Percentiles rank a stretch among this genome's conserved stretches.
Evolutionary conservation across 805 yeast genomes (phyloP).

Genomic region (Candida wancherniae): DNA sequence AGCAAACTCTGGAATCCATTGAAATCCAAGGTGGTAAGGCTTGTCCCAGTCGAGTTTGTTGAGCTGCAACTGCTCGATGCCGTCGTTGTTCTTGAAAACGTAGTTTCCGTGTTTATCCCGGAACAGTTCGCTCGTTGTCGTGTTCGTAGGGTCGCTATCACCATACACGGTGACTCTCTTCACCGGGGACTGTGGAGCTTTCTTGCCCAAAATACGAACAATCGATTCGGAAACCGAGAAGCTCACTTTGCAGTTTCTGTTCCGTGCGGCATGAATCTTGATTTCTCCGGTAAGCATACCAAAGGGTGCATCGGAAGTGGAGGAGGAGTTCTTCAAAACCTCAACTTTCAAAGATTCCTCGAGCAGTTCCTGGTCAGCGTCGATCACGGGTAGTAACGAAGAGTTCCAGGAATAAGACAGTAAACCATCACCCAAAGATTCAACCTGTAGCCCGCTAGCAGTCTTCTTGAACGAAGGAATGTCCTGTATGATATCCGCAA

Average conservation of each 20-base stretch:
- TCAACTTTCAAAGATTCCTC: constrained; percentile 47
- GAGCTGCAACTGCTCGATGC: constrained; percentile 60
- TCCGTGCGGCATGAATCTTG: constrained; percentile 51
- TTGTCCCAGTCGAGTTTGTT: constrained; percentile 62
- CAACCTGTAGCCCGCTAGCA: constrained; percentile 30
- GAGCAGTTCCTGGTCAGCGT: constrained; percentile 27
- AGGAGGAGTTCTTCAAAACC: constrained; percentile 46
- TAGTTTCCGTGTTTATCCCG: constrained; percentile 41
- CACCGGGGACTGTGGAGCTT: constrained; percentile 47
- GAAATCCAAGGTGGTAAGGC: constrained; percentile 57
- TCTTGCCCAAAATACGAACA: constrained; percentile 19
- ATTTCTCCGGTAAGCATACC: constrained; percentile 65
- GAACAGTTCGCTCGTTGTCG: constrained; percentile 22
- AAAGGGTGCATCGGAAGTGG: constrained; percentile 44
- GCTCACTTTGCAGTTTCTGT: constrained; percentile 57
- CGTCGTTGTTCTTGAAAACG: constrained; percentile 49
- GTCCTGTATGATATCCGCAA: constrained; percentile 46
- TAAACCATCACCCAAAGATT: constrained; percentile 38
- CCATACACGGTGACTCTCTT: constrained; percentile 53
- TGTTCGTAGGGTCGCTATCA: constrained; percentile 18
- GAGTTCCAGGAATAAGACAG: constrained; percentile 53
- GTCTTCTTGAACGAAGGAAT: constrained; percentile 57
- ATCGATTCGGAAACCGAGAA: constrained; percentile 50
- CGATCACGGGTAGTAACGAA: constrained; percentile 38
- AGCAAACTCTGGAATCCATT: constrained; percentile 68